Evolutionary conservation across 2,329 filamentous ascomycete species (phyloP).

Genomic region (Venturia aucupariae): DNA sequence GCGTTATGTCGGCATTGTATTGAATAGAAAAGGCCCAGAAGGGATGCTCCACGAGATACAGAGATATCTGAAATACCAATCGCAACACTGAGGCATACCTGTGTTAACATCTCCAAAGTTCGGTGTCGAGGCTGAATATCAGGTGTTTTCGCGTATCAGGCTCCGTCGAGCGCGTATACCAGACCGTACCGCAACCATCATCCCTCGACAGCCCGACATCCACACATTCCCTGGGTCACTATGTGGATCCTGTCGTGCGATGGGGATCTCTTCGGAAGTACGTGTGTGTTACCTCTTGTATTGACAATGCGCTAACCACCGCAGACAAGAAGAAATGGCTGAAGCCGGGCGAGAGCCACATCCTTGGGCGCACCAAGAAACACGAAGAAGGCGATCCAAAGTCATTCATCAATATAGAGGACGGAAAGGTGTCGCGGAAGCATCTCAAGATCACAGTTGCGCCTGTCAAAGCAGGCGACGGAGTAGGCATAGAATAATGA

Average conservation of each 20-base stretch:
- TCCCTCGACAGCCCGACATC: background rate
- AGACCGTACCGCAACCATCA: background rate
- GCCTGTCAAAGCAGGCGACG: constrained; percentile 55
- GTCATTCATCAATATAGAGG: constrained; percentile 37
- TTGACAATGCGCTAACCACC: background rate
- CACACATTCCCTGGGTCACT: background rate
- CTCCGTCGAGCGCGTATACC: background rate
- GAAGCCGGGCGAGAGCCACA: constrained; percentile 1
- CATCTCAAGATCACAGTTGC: constrained; percentile 73
- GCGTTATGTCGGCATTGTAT: background rate
- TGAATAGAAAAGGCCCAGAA: background rate
- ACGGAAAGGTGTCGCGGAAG: constrained; percentile 78
- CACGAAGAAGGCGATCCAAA: background rate
- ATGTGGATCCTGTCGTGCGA: constrained; percentile 14
- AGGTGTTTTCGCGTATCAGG: background rate
- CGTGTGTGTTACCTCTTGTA: background rate
- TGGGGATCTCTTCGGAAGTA: constrained; percentile 3
- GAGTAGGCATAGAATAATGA: constrained; percentile 38
- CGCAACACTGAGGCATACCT: background rate
- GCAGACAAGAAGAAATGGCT: constrained; percentile 14
- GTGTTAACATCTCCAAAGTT: background rate
- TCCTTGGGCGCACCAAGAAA: constrained; percentile 11
- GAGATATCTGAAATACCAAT: background rate
- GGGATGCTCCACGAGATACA: background rate
- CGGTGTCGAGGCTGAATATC: background rate